Conservation (phyloP, 768 basidiomycete genomes). For the Lentinula raphanica region DNA sequence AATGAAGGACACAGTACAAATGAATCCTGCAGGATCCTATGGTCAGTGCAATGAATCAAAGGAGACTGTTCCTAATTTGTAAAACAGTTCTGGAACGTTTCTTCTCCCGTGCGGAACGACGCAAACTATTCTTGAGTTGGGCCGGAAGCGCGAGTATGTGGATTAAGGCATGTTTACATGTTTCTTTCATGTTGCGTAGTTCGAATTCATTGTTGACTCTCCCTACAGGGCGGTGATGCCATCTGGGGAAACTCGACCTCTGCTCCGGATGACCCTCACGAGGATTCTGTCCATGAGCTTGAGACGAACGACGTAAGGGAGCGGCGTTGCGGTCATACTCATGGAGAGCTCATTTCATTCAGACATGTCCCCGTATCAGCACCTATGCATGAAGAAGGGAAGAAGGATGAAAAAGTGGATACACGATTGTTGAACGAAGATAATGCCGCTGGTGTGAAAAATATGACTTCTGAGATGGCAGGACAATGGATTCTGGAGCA, state of each 20-base stretch:
- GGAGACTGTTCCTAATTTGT: background rate
- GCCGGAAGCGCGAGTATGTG: conserved; percentile 91
- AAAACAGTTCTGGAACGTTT: conserved; percentile 72
- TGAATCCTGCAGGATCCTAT: conserved; percentile 77
- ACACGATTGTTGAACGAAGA: background rate
- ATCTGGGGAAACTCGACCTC: conserved; percentile 75
- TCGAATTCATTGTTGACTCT: background rate
- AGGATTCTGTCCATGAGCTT: conserved; percentile 13
- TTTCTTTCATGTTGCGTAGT: background rate
- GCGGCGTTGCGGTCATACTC: conserved; percentile 45
- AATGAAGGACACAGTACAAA: conserved; percentile 77
- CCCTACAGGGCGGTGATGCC: conserved; percentile 63
- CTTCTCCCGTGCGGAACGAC: conserved; percentile 87
- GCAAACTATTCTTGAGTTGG: conserved; percentile 90
- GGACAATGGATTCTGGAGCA: conserved; percentile 76
- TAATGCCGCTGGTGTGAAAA: conserved; percentile 22
- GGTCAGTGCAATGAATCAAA: conserved; percentile 24
- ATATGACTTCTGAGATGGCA: conserved; percentile 77
- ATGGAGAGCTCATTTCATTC: conserved; percentile 84
- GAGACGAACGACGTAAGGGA: conserved; percentile 1
- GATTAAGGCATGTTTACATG: conserved; percentile 60
- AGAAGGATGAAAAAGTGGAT: conserved; percentile 10
- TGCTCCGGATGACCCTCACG: conserved; percentile 72
- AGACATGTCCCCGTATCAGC: conserved; percentile 27
- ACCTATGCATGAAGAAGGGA: conserved; percentile 16